Percentiles rank a stretch among this genome's conserved stretches.
Conservation (phyloP, 2,329 filamentous ascomycete species). For the Decorospora gaudefroyi region DNA sequence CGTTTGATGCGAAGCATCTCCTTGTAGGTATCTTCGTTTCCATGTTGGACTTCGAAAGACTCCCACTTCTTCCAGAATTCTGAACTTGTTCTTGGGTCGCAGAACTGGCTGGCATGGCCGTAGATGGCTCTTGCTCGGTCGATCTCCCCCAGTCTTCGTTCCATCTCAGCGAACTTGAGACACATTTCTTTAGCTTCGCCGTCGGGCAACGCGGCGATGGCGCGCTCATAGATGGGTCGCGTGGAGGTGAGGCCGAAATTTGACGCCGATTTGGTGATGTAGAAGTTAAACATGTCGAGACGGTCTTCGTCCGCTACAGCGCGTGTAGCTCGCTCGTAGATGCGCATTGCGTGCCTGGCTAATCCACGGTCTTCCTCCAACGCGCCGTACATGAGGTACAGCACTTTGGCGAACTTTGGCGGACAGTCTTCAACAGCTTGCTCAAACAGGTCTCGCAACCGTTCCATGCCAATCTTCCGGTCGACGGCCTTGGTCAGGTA, state of each 20-base stretch:
- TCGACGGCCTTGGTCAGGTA: constrained; percentile 98
- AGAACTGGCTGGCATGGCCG: constrained; percentile 95
- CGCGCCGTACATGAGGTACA: constrained; percentile 98
- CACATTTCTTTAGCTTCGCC: constrained; percentile 96
- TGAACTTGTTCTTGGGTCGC: constrained; percentile 86
- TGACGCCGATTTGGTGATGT: constrained; percentile 97
- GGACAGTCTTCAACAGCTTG: constrained; percentile 95
- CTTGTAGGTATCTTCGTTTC: constrained; percentile 99
- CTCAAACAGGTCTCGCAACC: constrained; percentile 92
- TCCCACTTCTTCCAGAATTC: constrained; percentile 98
- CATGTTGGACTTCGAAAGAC: constrained; percentile 93
- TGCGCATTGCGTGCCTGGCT: constrained; percentile 95
- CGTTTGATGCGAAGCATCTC: constrained; percentile 98
- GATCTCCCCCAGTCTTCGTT: constrained; percentile 87
- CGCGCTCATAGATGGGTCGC: constrained; percentile 91
- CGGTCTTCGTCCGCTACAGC: constrained; percentile 94
- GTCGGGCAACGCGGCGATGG: constrained; percentile 91
- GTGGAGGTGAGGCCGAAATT: constrained; percentile 98
- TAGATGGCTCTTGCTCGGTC: constrained; percentile 95
- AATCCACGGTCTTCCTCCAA: constrained; percentile 94
- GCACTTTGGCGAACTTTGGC: constrained; percentile 90
- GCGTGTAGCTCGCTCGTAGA: constrained; percentile 94
- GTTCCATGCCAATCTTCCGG: constrained; percentile 92
- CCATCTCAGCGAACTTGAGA: constrained; percentile 97
- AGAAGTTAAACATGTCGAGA: constrained; percentile 98